Evolutionary conservation across 371 early-diverging fungal species (phyloP).

Genomic region (Conidiobolus incongruus): DNA sequence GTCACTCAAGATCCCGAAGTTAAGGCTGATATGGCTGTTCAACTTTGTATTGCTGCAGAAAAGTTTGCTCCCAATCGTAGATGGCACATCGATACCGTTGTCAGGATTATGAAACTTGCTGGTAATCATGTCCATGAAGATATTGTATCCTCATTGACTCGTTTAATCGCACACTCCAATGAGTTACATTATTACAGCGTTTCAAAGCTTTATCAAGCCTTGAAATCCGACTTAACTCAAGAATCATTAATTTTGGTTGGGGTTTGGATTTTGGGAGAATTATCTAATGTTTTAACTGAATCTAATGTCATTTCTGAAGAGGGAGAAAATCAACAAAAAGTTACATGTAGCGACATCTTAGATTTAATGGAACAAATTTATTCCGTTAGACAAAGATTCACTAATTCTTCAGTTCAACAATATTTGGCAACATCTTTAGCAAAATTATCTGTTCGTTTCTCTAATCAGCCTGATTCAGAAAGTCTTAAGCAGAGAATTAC

Average conservation of each 20-base stretch:
- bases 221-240: conserved; percentile 56
- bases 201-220: conserved; percentile 58
- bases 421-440: conserved; percentile 68
- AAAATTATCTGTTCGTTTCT: conserved; percentile 68
- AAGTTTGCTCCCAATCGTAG: conserved; percentile 72
- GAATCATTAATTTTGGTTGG: conserved; percentile 80
- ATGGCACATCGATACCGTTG: conserved; percentile 91
- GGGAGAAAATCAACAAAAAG: no score
- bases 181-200: conserved; percentile 71
- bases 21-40: conserved; percentile 67
- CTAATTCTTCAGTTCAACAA: conserved; percentile 51
- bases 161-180: conserved; percentile 40
- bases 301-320: conserved; percentile 40
- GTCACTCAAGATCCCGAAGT: conserved; percentile 70
- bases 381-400: conserved; percentile 34
- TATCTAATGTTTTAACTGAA: conserved; percentile 63
- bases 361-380: conserved; percentile 45
- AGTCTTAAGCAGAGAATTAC: conserved; percentile 18
- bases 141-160: conserved; percentile 41
- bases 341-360: conserved; percentile 42
- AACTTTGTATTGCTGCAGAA: conserved; percentile 75
- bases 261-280: conserved; percentile 92
- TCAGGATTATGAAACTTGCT: conserved; percentile 64
- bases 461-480: conserved; percentile 15
- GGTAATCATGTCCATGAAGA: conserved; percentile 50